Conservation (phyloP, 208 protist genomes). For the Strigomonas culicis region DNA sequence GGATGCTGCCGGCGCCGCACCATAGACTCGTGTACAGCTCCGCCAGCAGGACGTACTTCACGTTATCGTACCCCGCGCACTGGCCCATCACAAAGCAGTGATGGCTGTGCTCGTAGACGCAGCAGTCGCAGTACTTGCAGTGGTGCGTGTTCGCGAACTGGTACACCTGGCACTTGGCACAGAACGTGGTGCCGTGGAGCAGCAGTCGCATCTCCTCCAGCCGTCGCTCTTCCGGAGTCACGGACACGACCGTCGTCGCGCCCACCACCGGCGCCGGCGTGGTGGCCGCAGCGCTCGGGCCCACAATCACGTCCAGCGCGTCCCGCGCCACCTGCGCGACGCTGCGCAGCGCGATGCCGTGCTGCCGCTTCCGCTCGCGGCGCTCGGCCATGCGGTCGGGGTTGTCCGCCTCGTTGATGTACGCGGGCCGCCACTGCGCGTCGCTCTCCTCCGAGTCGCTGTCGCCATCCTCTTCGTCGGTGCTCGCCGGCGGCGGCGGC, state of each 20-base stretch:
- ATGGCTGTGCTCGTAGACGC: conserved; percentile 66
- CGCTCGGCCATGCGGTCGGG: conserved; percentile 25
- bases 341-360: conserved; percentile 26
- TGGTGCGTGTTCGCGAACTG: conserved; percentile 76
- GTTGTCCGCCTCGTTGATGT: conserved; percentile 26
- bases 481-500: not conserved
- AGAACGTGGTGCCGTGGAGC: conserved; percentile 38
- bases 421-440: conserved; percentile 18
- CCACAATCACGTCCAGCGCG: conserved; percentile 24
- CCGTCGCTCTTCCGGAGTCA: not conserved
- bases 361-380: conserved; percentile 29
- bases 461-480: conserved; percentile 1
- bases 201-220: conserved; percentile 55
- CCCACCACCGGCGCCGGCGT: too few species aligned
- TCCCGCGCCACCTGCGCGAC: conserved; percentile 38
- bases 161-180: conserved; percentile 63
- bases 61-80: conserved; percentile 79
- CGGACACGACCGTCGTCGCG: too few species aligned
- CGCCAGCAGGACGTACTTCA: conserved; percentile 77
- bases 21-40: conserved; percentile 23
- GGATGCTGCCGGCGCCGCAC: not conserved
- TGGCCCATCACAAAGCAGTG: conserved; percentile 81
- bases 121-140: conserved; percentile 71
- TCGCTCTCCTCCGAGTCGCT: conserved; percentile 12
- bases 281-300: conserved; percentile 18